Evolutionary conservation across 257 asterid species (phyloP).

Genomic region (Ehretia macrophylla): DNA sequence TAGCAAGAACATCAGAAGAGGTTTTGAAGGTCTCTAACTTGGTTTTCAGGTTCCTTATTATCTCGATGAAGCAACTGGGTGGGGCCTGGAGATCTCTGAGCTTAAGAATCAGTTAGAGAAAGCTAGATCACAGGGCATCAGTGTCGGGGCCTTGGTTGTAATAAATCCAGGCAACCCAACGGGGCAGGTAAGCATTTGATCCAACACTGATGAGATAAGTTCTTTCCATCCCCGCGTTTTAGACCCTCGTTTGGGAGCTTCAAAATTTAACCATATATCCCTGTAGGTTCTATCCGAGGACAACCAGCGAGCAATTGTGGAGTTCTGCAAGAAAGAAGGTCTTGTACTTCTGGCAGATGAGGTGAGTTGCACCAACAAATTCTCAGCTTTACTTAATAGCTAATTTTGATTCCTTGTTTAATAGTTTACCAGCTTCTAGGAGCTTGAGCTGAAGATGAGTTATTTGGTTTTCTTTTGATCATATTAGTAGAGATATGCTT

Average conservation of each 20-base stretch:
- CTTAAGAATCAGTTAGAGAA: conserved; percentile 73
- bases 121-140: conserved; percentile 72
- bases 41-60: conserved; percentile 80
- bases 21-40: neutral
- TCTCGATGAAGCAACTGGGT: conserved; percentile 93
- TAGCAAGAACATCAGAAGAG: too few relatives aligned
- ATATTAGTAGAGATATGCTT: neutral
- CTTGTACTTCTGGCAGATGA: conserved; percentile 98
- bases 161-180: conserved; percentile 99
- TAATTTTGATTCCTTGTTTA: too few relatives aligned
- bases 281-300: conserved; percentile 52
- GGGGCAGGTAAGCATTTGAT: conserved; percentile 60
- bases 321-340: conserved; percentile 95
- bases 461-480: conserved; percentile 1
- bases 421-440: too few relatives aligned
- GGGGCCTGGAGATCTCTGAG: conserved; percentile 89
- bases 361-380: conserved; percentile 30
- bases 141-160: conserved; percentile 84
- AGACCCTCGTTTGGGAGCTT: conserved; percentile 1
- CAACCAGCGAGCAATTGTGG: conserved; percentile 81
- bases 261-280: neutral
- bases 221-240: neutral
- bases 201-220: neutral
- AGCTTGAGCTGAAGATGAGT: too few relatives aligned
- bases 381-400: too few relatives aligned